Base-by-base conservation (phyloP, 805 yeast genomes). In the Starmerella sirachaensis region DNA sequence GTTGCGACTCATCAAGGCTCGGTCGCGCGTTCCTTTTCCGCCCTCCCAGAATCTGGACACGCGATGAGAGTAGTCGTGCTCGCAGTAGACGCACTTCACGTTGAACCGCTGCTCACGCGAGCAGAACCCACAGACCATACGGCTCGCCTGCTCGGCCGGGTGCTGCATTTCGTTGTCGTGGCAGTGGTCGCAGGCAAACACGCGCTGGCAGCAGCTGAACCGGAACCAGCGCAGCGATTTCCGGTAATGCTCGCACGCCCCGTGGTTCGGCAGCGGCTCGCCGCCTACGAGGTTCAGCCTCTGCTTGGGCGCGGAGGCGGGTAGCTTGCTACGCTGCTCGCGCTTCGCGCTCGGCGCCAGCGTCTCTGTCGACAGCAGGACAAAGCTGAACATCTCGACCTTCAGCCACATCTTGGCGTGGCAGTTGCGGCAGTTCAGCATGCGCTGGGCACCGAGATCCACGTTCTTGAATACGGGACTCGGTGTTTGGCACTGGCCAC, bases 21-120 rank as follows among this genome's bases (percentile, higher is more conserved):
- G 53, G 38, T 63, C 65, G n/a, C 68, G 55, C 12, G 64, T 61
- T 2, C 68, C 68, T 28, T 48, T 51, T 0, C 68, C 68, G 17
- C 68, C 68, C 42, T 63, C 68, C 68, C 68, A 63, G 48, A 63
- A 64, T 13, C 62, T 57, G 2, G 66, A 48, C 21, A 40, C 52
- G 18, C 57, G 47, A 8, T 48, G 40, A 11, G 57, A 51, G 35
- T 59, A 64, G 27, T 56, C 52, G 33, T 62, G 63, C 9, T 54
- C 51, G 40, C 68, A 63, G 42, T 46, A 57, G 5, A 41, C 43
- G 41, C 67, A 63, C 12, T 51, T 51, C n/a, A 50, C 53, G 31
- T 42, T 31, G 37, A 61, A 60, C 31, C 55, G 52, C 51, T 63
- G 66, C 47, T 63, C 67, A 4, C 63, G 49, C 6, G 66, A 60